Evolutionary conservation across 1,284 basidiomycete genomes (phyloP), one percentile per base, ranked within the genome.

Genomic region (Sporisorium reilianum): DNA sequence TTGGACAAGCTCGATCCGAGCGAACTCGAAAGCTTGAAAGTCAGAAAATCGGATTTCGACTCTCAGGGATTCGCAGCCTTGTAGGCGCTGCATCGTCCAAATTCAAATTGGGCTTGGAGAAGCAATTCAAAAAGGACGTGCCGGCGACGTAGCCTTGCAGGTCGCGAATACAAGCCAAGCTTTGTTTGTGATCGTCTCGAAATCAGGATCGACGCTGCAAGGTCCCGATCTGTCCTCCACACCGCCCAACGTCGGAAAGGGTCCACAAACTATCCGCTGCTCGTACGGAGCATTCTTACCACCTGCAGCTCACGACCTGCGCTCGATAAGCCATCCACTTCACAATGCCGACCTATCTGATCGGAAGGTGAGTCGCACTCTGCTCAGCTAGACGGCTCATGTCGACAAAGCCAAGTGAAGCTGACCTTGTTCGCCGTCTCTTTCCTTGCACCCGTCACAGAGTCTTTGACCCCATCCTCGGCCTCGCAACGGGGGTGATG

Each of bases 381-480:
- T 38, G 16, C 54, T 48, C 28, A 10, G 10, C 11, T 20, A 1
- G 22, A 11, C 22, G 9, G 7, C 26, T 32, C 2, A 20, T 8
- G 11, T 18, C 23, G 2, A 14, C 10, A 9, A 18, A 3, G 36
- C 20, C 6, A 38, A 28, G 23, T 2, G 23, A 22, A 30, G 44
- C 59, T 62, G 23, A 50, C 40, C 30, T 57, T 14, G 30, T 49
- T 9, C 11, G 42, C 34, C 22, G 16, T 12, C 44, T 18, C 18
- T 30, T 46, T 12, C 18, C 20, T 40, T 30, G 5, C 8, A 30
- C 6, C 25, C 11, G 30, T 6, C 22, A n/a, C 54, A 74, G 71
- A 42, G 38, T 68, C 10, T 55, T 57, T 25, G 82, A 84, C 55
- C 82, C 82, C 0, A 48, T 84, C 38, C 67, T 84, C 16, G 82